Base-by-base conservation (phyloP, 2,329 filamentous ascomycete genomes). In the Mycosphaerella sp. region DNA sequence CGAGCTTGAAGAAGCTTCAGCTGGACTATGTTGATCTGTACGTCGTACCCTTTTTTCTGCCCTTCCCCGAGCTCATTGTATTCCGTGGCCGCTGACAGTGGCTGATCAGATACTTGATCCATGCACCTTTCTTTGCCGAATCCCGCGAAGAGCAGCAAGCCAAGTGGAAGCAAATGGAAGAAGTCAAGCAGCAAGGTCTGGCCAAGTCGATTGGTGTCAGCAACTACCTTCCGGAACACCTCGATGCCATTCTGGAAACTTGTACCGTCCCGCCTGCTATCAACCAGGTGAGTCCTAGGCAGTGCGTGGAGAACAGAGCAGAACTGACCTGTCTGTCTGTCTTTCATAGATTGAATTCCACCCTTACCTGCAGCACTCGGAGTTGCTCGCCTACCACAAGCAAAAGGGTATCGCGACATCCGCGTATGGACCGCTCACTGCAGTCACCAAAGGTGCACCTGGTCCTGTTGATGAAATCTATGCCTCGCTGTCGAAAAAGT, bases 21-120 rank as follows among this genome's bases (percentile, higher is more conserved):
- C 63, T 84, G 5, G 76, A 80, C 41, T 80, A 85, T 62, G 80
- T 85, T 12, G 82, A 86, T 59, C 67, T 85, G 76, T 83, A 70
- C 21, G 48, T 40, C 9, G 2, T 0, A 10, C 1, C 10, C 45
- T 6, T 36, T 21, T n/a, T 11, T 9, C 32, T 9, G 14, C 14
- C 14, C 14, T 17, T 17, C 14, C 14, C 21, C 21, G 3, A 21
- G 3, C 21, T 21, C 21, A 21, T 21, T 21, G 21, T 21, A 21
- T 21, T 21, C 21, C 21, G 21, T 21, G 21, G 21, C 21, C 2
- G 3, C 1, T 43, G 29, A 54, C 17, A 21, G n/a, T 36, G 8
- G 29, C 21, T 21, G 21, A 21, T 5, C 44, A 81, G 79, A 48
- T 51, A 51, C 32, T 70, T 85, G 11, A 83, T 85, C 57, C 82